Conservation (phyloP, 352 stramenopile genomes). For the Pythium brachiatum region DNA sequence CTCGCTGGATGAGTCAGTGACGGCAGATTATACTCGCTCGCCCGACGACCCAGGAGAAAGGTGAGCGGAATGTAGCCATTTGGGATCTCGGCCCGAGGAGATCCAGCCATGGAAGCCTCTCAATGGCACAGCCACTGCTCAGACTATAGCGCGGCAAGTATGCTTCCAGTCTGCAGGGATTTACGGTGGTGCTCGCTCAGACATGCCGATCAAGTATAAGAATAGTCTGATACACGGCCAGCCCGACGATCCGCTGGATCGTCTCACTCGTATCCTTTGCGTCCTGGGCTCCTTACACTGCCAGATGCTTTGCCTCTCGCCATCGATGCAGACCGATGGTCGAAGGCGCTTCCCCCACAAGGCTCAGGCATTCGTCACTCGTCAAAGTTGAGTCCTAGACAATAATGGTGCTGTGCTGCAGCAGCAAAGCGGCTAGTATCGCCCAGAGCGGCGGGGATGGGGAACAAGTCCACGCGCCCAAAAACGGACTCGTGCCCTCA, state of each 20-base stretch:
- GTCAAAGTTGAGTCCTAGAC: neutral
- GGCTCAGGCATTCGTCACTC: neutral
- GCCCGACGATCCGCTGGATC: neutral
- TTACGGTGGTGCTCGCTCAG: too few species aligned
- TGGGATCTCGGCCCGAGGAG: constrained; percentile 19
- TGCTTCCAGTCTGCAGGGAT: too few species aligned
- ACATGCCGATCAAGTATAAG: too few species aligned
- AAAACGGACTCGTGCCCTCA: constrained; percentile 31
- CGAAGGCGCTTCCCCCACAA: neutral
- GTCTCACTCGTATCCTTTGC: neutral
- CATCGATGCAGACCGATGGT: neutral
- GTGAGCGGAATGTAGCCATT: constrained; percentile 62
- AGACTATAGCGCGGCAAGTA: too few species aligned
- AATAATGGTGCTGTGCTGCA: constrained; percentile 23
- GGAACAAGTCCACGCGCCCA: constrained; percentile 8
- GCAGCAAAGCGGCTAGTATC: constrained; percentile 12
- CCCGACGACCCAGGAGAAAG: constrained; percentile 57
- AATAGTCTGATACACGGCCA: neutral
- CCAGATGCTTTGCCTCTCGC: neutral
- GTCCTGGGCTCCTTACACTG: constrained; percentile 1
- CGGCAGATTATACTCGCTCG: constrained; percentile 34
- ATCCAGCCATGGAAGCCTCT: neutral
- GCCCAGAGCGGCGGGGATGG: constrained; percentile 1
- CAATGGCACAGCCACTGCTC: too few species aligned
- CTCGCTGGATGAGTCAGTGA: neutral